Base-by-base conservation (phyloP, 495 filamentous ascomycete genomes). In the Hypoxylon perforatum region DNA sequence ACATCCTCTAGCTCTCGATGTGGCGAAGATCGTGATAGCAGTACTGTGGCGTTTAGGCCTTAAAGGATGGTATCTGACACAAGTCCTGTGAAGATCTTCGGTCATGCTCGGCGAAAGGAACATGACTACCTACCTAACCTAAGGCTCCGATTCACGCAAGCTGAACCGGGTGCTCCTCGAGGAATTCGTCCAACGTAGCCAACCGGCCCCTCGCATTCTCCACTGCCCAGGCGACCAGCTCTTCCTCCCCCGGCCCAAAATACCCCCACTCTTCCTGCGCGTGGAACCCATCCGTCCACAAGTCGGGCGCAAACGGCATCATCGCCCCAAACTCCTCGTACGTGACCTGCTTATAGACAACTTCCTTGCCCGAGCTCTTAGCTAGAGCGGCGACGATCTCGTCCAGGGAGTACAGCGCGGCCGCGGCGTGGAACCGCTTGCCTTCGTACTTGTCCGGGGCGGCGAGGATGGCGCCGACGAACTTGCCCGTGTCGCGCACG, bases 391-490 rank as follows among this genome's bases (percentile, higher is more conserved):
- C 78, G 1, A 57, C 78, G 0, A 78, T 71, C 47, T 85, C 76
- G 17, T 75, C 72, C 0, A 72, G 64, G 28, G 48, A 74, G 35
- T 82, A 83, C 12, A 80, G 41, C 14, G 42, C 71, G 1, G 67
- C 72, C 0, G 84, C 80, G 3, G 77, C 78, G 35, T 46, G 73
- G 50, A 87, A 72, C 4, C 67, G 77, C 65, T 76, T 80, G 14
- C 82, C 83, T 19, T 75, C 75, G 63, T 80, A 88, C 65, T 81
- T 80, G 3, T 81, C 80, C 0, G 80, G 82, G n/a, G 82, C 73
- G 8, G 78, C 78, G 1, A 88, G 73, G 11, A 85, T 82, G 12
- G 85, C 78, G 8, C 78, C 82, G 14, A 86, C 74, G 61, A 79
- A 86, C 59, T 85, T 85, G 0, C 84, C 86, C 2, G 76, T 77